Base-by-base conservation (phyloP, 2,329 filamentous ascomycete genomes). In the Aspergillus sp. region DNA sequence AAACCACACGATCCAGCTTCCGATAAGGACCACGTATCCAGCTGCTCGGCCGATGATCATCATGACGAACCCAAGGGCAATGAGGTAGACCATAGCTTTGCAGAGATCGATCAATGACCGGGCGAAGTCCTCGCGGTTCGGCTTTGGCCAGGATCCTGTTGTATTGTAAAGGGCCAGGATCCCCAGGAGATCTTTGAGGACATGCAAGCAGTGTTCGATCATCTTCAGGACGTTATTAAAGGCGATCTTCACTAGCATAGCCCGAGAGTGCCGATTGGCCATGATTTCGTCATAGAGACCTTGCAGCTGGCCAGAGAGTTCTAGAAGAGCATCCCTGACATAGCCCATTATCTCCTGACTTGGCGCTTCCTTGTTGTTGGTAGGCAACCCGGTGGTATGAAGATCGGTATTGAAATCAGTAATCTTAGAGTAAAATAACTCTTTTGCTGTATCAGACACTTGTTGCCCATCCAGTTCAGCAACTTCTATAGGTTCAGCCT, bases 1-100 rank as follows among this genome's bases (percentile, higher is more conserved):
- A 55, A 77, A 66, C 76, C 76, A 78, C 12, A 74, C 55, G 28
- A 78, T 63, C 76, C 75, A 78, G 19, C 68, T 71, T 4, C 70
- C 71, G 36, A 76, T 57, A 19, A 76, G 64, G 41, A 75, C 67
- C 43, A 76, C 55, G 32, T 75, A 75, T 2, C 70, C 67, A 4
- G 70, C 69, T 52, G 67, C 65, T 17, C 73, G 71, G 2, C 70
- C 67, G 4, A 77, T 51, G 2, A 77, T 21, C 55, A 75, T 63
- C 36, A 70, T 65, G 4, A 72, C 62, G 50, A 74, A 73, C 0
- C 69, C 73, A 30, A 78, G 65, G 39, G 74, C 62, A 9, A 72
- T 62, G 41, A 77, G 62, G 60, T 77, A 77, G 10, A 76, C 58
- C 49, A 70, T 48, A 7, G 73, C 72, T 59, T 74, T 74, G 2